A percentile compares a stretch with the other conserved stretches of the same genome.
These are phyloP conservation scores for Mycena galericulata DNA, from an alignment of 768 basidiomycete species.

Conservation along the genomic window DNA sequence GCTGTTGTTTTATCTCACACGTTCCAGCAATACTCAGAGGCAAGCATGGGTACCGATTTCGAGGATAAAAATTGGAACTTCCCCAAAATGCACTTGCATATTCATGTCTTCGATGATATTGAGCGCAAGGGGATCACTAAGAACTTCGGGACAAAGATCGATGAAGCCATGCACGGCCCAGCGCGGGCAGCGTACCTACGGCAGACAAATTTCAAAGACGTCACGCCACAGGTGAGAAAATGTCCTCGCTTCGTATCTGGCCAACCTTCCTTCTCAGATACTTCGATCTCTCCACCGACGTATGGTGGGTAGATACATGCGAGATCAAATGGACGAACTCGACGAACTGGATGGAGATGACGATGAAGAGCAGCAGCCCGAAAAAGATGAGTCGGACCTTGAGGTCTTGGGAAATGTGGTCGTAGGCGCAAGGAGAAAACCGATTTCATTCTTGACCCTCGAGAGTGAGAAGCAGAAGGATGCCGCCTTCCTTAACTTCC, in stretches of 20 bases:
- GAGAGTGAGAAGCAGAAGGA: background rate
- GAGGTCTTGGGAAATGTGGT: background rate
- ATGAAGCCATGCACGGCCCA: slow-evolving; percentile 46
- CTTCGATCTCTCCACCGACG: background rate
- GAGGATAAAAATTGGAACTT: slow-evolving; percentile 48
- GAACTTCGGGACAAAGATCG: slow-evolving; percentile 46
- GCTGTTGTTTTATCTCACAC: background rate
- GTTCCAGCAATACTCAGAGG: background rate
- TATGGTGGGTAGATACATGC: background rate
- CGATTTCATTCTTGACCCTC: background rate
- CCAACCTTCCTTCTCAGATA: background rate
- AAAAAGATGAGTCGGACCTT: background rate
- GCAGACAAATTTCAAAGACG: slow-evolving; percentile 49
- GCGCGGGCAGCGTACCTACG: slow-evolving; percentile 41
- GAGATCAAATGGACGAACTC: background rate
- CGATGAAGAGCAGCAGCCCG: background rate
- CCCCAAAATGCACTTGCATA: slow-evolving; percentile 49
- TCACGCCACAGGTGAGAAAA: slow-evolving; percentile 44
- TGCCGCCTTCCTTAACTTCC: background rate
- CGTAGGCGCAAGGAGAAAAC: background rate
- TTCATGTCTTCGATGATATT: slow-evolving; percentile 49
- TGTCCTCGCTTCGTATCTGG: background rate
- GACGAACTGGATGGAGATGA: background rate
- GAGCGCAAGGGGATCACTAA: slow-evolving; percentile 43
- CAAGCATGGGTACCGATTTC: background rate